These are phyloP conservation scores for Nyssa sinensis DNA, from an alignment of 148 eudicot species.

Conservation along the genomic window DNA sequence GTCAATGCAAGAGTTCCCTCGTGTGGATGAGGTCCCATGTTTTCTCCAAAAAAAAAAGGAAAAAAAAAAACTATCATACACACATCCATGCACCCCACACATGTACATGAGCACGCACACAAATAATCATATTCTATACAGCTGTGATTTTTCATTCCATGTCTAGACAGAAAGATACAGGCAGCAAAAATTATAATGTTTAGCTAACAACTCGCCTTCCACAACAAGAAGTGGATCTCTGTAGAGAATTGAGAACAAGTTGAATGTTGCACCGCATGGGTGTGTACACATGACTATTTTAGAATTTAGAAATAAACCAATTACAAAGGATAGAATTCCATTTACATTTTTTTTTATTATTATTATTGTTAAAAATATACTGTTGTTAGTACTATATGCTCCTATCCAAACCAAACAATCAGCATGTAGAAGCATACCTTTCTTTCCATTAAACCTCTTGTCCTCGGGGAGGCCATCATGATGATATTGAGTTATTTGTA, in stretches of 20 bases:
- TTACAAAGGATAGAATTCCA: not conserved
- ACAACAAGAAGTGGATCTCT: not conserved
- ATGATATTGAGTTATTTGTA: slow-evolving; percentile 74
- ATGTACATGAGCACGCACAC: not conserved
- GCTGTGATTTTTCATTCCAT: no score
- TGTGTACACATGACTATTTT: not conserved
- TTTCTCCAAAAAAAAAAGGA: no score
- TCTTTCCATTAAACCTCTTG: slow-evolving; percentile 76
- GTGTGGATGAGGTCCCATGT: not conserved
- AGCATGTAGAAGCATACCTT: slow-evolving; percentile 49
- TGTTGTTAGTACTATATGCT: not conserved
- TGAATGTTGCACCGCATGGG: not conserved
- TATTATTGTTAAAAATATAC: not conserved
- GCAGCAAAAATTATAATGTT: not conserved
- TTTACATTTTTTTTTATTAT: not conserved
- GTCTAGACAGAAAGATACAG: not conserved
- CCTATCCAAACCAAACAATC: not conserved
- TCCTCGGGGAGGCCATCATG: slow-evolving; percentile 87
- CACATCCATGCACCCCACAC: not conserved
- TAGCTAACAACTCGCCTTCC: no score
- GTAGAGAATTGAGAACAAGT: not conserved
- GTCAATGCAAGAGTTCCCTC: not conserved
- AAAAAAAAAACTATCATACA: not conserved
- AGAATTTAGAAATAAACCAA: not conserved
- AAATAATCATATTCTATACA: no score